Evolutionary conservation across 2,329 filamentous ascomycete genomes (phyloP), one percentile per base, ranked within the genome.

Genomic region (Paraphaeosphaeria sporulosa): DNA sequence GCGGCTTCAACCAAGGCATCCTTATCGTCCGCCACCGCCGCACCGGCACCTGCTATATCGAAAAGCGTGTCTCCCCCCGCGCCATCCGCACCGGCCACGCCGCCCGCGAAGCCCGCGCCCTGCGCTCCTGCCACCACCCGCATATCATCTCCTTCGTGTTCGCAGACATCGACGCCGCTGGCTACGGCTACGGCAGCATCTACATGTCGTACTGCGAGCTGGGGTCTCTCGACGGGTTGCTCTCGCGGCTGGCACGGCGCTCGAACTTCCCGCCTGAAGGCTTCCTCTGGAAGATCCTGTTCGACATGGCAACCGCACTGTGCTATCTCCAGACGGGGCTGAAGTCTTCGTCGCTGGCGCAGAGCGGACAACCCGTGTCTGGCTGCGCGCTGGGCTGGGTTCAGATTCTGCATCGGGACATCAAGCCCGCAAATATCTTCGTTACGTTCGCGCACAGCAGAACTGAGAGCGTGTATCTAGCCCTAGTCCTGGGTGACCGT

Each of bases 361-460:
- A 8, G 1, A 12, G 44, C 7, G 49, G 34, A 8, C n/a, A 12
- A 6, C n/a, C 40, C 40, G 3, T n/a, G 8, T 3, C 27, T 12
- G 3, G 6, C 1, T 9, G 5, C 2, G 43, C 7, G n/a, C 4
- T 1, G 1, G 52, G 43, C 17, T 69, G 67, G 65, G 55, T 55
- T 8, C 7, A 36, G 1, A 58, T 70, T 13, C 4, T 61, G 0
- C 67, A 68, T 53, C 49, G 66, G 17, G 67, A 70, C 34, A 53
- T 70, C 47, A 70, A 68, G 44, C 67, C 66, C 0, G 57, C 21
- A 0, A 70, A 68, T 34, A 46, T 70, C 0, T 64, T 68, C 19
- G 19, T 70, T 17, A 67, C 62, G 6, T 32, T 12, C 58, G 50
- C 19, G 10, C 34, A 6, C 23, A 46, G 19, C 54, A 49, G 27